Conservation (phyloP, 2,329 filamentous ascomycete genomes). For the Fusarium anguioides region DNA sequence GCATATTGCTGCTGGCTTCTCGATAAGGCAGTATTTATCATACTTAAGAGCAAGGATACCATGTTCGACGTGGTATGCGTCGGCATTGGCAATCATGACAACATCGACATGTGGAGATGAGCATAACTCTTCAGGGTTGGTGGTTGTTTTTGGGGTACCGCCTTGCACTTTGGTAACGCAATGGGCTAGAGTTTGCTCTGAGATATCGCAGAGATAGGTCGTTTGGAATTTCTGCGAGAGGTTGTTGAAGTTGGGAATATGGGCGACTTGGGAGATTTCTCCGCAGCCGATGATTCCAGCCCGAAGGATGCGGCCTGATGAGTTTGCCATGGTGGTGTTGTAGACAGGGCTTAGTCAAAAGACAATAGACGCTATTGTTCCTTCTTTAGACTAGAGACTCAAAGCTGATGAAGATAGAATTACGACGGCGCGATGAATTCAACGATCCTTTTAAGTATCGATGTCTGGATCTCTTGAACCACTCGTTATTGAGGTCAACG, state of each 20-base stretch:
- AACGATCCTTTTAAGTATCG: too few species aligned
- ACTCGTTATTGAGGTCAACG: too few species aligned
- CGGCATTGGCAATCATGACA: constrained; percentile 63
- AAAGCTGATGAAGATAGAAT: too few species aligned
- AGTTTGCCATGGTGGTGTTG: not conserved
- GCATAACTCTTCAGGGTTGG: constrained; percentile 56
- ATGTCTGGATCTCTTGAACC: too few species aligned
- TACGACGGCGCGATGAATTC: too few species aligned
- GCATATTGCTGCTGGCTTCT: constrained; percentile 67
- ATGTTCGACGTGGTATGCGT: constrained; percentile 66
- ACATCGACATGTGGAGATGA: constrained; percentile 59
- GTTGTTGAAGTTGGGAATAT: constrained; percentile 61
- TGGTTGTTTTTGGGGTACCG: constrained; percentile 47
- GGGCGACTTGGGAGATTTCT: constrained; percentile 57
- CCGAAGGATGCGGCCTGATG: not conserved
- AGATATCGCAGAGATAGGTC: constrained; percentile 64
- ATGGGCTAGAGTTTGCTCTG: constrained; percentile 46
- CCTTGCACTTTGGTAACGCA: constrained; percentile 42
- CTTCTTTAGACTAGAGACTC: not conserved
- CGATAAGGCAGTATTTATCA: constrained; percentile 68
- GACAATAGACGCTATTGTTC: too few species aligned
- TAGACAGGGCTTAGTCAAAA: accelerated
- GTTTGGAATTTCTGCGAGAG: constrained; percentile 58
- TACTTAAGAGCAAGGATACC: constrained; percentile 62
- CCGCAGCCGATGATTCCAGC: constrained; percentile 14